Evolutionary conservation across 2,329 filamentous ascomycete genomes (phyloP), one percentile per base, ranked within the genome.

Genomic region (Fonsecaea monophora): DNA sequence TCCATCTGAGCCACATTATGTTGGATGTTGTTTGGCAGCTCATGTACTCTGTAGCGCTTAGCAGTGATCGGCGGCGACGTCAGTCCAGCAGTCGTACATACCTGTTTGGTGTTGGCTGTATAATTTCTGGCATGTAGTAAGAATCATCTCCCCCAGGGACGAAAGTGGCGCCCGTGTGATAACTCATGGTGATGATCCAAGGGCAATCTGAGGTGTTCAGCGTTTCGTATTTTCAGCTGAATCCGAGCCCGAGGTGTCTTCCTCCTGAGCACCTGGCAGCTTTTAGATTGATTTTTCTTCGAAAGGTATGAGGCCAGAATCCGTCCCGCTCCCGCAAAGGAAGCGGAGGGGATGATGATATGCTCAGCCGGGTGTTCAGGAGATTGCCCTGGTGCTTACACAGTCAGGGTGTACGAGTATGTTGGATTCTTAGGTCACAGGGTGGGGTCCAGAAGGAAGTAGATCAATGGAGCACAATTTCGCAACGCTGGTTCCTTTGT

Each of bases 1-100:
- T 97, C 94, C 82, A 99, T 88, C 78, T 94, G 90, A 75, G 94
- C 91, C 72, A 99, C 87, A 80, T 92, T 94, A 76, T 96, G 90
- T 82, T 97, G 93, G 87, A 99, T 97, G 81, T 97, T 94, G 80
- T 94, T 91, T 73, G 94, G 92, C 72, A 70, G 68, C 50, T 73
- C 71, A 59, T 69, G 67, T 38, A 63, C 66, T 97, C 93, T 84
- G 97, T 93, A 78, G 92, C 92, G 89, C 94, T 97, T 76, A 96
- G 88, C 83, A 38, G 35, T 9, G 18, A n/a, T 42, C 18, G 37
- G 34, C 21, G 15, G 8, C 15, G 53, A 4, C 30, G 92, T 96
- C 79, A 72, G 70, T 60, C 66, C 60, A 63, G 30, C 60, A 63
- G 30, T 63, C 62, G 34, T 40, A 58, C 83, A 73, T 80, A 90